Percentiles rank a stretch among this genome's conserved stretches.
phyloP scores from a whole-genome alignment of 1,284 basidiomycete genomes.

The Tetrapyrgos nigripes region DNA sequence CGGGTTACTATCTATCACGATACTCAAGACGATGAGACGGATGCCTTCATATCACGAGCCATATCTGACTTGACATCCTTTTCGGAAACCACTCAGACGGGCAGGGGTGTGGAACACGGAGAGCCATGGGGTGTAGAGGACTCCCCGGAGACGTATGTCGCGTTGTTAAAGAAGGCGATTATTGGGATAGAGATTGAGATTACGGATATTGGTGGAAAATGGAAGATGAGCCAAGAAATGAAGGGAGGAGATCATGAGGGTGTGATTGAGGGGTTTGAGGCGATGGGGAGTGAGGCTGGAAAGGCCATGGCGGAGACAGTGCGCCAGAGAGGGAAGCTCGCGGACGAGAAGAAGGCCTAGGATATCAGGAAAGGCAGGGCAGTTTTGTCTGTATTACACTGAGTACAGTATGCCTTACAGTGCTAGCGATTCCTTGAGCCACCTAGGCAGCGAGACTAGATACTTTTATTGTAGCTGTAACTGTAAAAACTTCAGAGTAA shows the following conservation, averaged over 20 bases:
- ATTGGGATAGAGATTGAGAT: constrained; percentile 34
- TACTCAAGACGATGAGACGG: constrained; percentile 4
- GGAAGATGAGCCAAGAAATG: constrained; percentile 35
- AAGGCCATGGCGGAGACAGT: constrained; percentile 7
- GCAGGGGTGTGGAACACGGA: too few relatives aligned
- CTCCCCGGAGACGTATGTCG: constrained; percentile 28
- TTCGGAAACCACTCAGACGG: constrained; percentile 18
- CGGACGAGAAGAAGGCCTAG: constrained; percentile 7
- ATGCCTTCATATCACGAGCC: constrained; percentile 21
- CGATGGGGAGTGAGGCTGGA: constrained; percentile 13
- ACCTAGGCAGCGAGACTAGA: too few relatives aligned
- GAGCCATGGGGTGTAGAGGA: constrained; percentile 30
- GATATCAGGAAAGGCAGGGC: too few relatives aligned
- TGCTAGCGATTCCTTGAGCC: too few relatives aligned
- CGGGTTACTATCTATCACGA: constrained; percentile 25
- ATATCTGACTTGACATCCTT: constrained; percentile 20
- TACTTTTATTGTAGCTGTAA: too few relatives aligned
- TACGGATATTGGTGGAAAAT: constrained; percentile 28
- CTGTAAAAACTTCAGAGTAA: too few relatives aligned
- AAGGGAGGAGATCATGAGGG: constrained; percentile 26
- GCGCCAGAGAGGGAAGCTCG: constrained; percentile 6
- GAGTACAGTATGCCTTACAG: too few relatives aligned
- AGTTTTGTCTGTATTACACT: too few relatives aligned
- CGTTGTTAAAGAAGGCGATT: constrained; percentile 31
- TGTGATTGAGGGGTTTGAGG: constrained; percentile 27